Base-by-base conservation (phyloP, 441 rosid species). In the Populus trichocarpa region DNA sequence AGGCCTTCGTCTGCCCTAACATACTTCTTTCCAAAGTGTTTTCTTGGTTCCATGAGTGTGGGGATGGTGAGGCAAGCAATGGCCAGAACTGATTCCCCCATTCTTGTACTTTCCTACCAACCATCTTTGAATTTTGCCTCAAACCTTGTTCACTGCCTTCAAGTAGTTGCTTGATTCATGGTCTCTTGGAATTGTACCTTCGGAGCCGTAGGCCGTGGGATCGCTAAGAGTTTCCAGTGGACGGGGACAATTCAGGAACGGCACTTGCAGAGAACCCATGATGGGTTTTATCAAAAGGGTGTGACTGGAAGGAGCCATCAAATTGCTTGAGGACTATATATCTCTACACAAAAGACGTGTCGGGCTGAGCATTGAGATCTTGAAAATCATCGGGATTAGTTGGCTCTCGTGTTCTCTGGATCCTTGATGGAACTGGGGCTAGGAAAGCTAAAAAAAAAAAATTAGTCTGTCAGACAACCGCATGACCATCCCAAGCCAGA, bases 161-260 rank as follows among this genome's bases (percentile, higher is more conserved):
- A 93, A 86, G 80, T 95, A 95, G 89, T 90, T 95, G 85, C 96
- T 91, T 12, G 98, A 95, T 74, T 93, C 94, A 6, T 93, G 99
- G 82, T 95, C 97, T 81, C 98, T 85, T 73, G 91, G 85, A 69
- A 95, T 89, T 36, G 95, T 87, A 57, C 98, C 98, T 28, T 91
- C 91, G 5, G 95, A 91, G 64, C 99, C 98, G 42, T 95, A 93
- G 16, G 99, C 98, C 0, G 90, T 82, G 0, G 95, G 97, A 78
- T 92, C 88, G 30, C 99, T 92, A 69, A 95, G 86, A 6, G 93
- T 95, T 67, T 87, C 91, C 40, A 93, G 83, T 14, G 98, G 99
- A 74, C 93, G 96, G 12, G 99, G 97, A 28, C 79, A 70, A 73
- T 95, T 92, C 33, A 95, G 87, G 84, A 95, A 92, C 61, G 20